phyloP scores from a whole-genome alignment of 2,329 filamentous ascomycete genomes.

The Ceratocystis destructans region DNA sequence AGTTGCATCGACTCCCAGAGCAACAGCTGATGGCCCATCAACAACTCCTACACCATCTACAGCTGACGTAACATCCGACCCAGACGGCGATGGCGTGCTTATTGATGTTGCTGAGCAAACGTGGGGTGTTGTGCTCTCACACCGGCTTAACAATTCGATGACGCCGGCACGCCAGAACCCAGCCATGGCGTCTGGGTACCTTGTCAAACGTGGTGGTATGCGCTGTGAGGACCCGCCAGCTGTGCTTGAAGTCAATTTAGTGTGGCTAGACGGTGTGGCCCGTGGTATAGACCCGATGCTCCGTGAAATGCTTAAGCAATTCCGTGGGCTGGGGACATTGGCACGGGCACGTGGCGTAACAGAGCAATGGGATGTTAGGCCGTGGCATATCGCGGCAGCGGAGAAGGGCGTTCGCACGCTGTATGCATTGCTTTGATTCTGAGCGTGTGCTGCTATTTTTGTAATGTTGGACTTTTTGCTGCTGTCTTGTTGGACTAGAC shows the following conservation, averaged over 20 bases:
- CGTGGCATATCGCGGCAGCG: conserved; percentile 64
- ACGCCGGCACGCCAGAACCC: conserved; percentile 42
- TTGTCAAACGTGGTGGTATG: conserved; percentile 48
- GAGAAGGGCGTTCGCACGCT: conserved; percentile 54
- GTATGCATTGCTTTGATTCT: conserved; percentile 46
- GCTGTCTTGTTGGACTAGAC: not conserved
- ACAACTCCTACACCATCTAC: conserved; percentile 27
- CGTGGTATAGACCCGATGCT: conserved; percentile 50
- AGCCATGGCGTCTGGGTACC: conserved; percentile 49
- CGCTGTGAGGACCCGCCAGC: conserved; percentile 44
- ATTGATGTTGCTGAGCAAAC: conserved; percentile 61
- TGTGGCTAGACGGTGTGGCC: conserved; percentile 42
- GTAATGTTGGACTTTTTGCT: not conserved
- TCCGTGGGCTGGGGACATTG: conserved; percentile 53
- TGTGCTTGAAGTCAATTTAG: conserved; percentile 49
- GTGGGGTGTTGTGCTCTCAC: conserved; percentile 58
- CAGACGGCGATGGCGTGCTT: conserved; percentile 52
- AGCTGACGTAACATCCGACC: conserved; percentile 30
- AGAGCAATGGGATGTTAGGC: conserved; percentile 49
- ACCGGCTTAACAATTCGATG: conserved; percentile 48
- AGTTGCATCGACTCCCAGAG: conserved; percentile 46
- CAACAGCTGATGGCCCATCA: conserved; percentile 42
- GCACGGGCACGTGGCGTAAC: conserved; percentile 52
- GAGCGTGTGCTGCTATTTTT: not conserved
- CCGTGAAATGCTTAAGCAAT: conserved; percentile 56